Evolutionary conservation across 2,329 filamentous ascomycete genomes (phyloP).

Genomic region (Tolypocladium inflatum): DNA sequence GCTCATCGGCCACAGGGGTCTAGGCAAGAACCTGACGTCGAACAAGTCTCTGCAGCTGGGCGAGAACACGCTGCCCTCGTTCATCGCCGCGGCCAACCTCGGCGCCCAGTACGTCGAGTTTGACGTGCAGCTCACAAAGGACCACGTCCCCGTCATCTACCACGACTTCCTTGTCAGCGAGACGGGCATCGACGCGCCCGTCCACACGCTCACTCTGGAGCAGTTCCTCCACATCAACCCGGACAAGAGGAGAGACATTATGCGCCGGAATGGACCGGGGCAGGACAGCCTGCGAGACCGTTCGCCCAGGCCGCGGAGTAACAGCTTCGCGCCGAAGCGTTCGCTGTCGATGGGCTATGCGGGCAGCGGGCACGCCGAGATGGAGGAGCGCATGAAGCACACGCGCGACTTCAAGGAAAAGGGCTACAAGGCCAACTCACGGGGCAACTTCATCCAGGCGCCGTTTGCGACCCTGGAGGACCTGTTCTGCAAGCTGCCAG

Average conservation of each 20-base stretch:
- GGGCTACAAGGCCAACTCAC: slow-evolving; percentile 90
- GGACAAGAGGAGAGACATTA: slow-evolving; percentile 26
- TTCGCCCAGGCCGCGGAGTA: slow-evolving; percentile 18
- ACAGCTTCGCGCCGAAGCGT: slow-evolving; percentile 33
- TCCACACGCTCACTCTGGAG: slow-evolving; percentile 88
- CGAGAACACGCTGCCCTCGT: slow-evolving; percentile 92
- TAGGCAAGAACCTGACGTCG: slow-evolving; percentile 82
- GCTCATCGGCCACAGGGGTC: slow-evolving; percentile 61
- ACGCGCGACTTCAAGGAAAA: slow-evolving; percentile 91
- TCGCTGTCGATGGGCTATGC: slow-evolving; percentile 47
- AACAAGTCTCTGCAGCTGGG: slow-evolving; percentile 87
- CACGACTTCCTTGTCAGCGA: slow-evolving; percentile 98
- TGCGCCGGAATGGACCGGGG: background rate
- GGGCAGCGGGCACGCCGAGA: slow-evolving; percentile 26
- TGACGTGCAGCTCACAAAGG: slow-evolving; percentile 97
- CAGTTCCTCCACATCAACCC: slow-evolving; percentile 86
- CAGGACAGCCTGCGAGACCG: slow-evolving; percentile 1
- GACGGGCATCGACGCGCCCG: slow-evolving; percentile 91
- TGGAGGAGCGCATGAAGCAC: slow-evolving; percentile 88
- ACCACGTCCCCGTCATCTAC: slow-evolving; percentile 96
- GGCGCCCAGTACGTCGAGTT: slow-evolving; percentile 69
- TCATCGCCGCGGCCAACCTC: slow-evolving; percentile 90
- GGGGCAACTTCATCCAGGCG: slow-evolving; percentile 89
- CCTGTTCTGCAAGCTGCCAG: slow-evolving; percentile 76
- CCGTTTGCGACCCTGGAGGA: slow-evolving; percentile 94